These are phyloP conservation scores for Nyctanthes arbortristis DNA, from an alignment of 257 asterid species.

Conservation along the genomic window DNA sequence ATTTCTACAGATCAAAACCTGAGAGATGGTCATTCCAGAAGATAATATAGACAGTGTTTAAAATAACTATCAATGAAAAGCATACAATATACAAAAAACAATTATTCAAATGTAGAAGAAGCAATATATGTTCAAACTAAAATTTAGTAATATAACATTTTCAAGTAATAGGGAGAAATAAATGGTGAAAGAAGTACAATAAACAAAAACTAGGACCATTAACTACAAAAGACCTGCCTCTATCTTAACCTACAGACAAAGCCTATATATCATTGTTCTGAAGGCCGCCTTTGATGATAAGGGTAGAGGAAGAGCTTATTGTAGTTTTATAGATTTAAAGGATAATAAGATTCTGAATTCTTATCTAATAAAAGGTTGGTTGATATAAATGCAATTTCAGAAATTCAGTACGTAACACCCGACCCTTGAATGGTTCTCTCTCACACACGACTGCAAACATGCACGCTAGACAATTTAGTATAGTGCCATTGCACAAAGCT, in stretches of 20 bases:
- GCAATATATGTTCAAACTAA: slow-evolving; percentile 8
- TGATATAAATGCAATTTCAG: neutral
- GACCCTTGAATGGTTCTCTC: neutral
- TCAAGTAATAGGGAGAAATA: neutral
- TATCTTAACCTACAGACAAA: neutral
- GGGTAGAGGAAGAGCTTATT: neutral
- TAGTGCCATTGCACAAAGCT: neutral
- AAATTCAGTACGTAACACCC: neutral
- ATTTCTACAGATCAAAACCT: slow-evolving; percentile 91
- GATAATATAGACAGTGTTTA: slow-evolving; percentile 16
- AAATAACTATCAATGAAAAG: slow-evolving; percentile 8
- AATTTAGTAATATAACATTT: slow-evolving; percentile 8
- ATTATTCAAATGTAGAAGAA: neutral
- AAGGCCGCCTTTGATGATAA: slow-evolving; percentile 5
- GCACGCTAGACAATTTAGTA: neutral
- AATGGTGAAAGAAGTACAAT: slow-evolving; percentile 4
- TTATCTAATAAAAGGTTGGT: neutral
- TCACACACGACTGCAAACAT: neutral
- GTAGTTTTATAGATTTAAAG: slow-evolving; percentile 6
- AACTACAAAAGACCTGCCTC: neutral
- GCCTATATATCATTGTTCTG: neutral
- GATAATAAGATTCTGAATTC: neutral
- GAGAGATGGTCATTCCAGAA: slow-evolving; percentile 34
- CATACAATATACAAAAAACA: slow-evolving; percentile 3
- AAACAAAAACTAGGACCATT: neutral